Evolutionary conservation across 2,329 filamentous ascomycete genomes (phyloP), one percentile per base, ranked within the genome.

Genomic region (Scleromitrula shiraiana): DNA sequence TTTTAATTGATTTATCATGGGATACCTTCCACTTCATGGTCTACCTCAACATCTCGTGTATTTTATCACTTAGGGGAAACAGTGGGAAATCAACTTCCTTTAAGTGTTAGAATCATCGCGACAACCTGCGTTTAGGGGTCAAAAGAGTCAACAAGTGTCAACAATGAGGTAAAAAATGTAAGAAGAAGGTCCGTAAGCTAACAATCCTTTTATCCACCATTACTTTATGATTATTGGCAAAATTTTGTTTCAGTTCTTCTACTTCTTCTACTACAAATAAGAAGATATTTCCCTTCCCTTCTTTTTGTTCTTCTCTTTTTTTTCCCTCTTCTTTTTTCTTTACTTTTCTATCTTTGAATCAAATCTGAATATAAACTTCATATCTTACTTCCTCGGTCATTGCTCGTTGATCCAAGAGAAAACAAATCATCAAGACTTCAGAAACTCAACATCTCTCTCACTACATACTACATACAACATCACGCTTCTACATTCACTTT

Each of bases 21-120:
- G 33, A 44, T 38, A 32, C 29, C 19, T 42, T 17, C 30, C 7
- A 6, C 9, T 14, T 7, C 14, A 7, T 7, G 8, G 12, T 15
- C 30, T 33, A n/a, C n/a, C n/a, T n/a, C n/a, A n/a, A n/a, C n/a
- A 26, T 22, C 45, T 49, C 53, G 35, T 55, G 53, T 56, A 59
- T 36, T 52, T 50, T 55, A 51, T 53, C 51, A 54, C 53, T 59
- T 59, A 57, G 47, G 45, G 51, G 56, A 51, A 46, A 43, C 20
- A 40, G 39, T 30, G 30, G 32, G 33, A 23, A 49, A 36, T 47
- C 40, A 47, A 33, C 41, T 49, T 35, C 45, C 43, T 46, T 46
- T 54, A 56, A 50, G 48, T 50, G 41, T 50, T 50, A 50, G 48
- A 50, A 24, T 20, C 42, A 40, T 41, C 49, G 49, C 49, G 37